phyloP scores from a whole-genome alignment of 2,329 filamentous ascomycete species.

The Calonectria hongkongensis region DNA sequence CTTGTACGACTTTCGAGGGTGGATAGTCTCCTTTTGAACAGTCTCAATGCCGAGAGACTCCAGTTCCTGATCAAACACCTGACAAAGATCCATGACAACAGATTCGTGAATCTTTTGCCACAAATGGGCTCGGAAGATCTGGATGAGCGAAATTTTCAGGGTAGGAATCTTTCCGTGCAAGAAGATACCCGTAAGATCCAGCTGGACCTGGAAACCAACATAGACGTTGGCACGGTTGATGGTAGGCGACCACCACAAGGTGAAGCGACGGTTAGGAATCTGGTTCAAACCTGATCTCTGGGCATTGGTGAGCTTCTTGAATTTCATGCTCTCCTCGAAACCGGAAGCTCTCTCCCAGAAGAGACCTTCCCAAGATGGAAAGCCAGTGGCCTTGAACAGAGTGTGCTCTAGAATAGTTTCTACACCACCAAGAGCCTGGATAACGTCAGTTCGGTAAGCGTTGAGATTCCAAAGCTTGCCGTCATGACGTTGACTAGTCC shows the following conservation, averaged over 20 bases:
- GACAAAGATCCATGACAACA: slow-evolving; percentile 98
- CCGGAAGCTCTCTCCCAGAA: slow-evolving; percentile 86
- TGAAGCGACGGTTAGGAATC: slow-evolving; percentile 98
- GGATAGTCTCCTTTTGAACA: slow-evolving; percentile 99
- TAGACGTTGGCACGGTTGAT: slow-evolving; percentile 98
- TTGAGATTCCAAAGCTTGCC: slow-evolving; percentile 99
- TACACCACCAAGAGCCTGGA: slow-evolving; percentile 95
- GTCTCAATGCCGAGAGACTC: slow-evolving; percentile 97
- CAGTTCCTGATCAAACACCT: slow-evolving; percentile 97
- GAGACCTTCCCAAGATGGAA: slow-evolving; percentile 96
- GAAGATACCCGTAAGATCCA: slow-evolving; percentile 99
- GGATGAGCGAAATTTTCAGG: slow-evolving; percentile 96
- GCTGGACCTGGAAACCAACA: slow-evolving; percentile 98
- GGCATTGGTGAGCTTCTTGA: slow-evolving; percentile 98
- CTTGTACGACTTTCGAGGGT: slow-evolving; percentile 99
- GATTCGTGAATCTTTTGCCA: slow-evolving; percentile 99
- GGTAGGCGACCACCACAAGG: slow-evolving; percentile 96
- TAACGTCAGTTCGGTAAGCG: slow-evolving; percentile 96
- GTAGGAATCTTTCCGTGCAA: slow-evolving; percentile 99
- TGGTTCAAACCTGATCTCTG: slow-evolving; percentile 98
- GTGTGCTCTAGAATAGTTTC: slow-evolving; percentile 99
- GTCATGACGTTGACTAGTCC: slow-evolving; percentile 97
- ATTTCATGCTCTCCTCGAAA: slow-evolving; percentile 87
- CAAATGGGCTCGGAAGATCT: slow-evolving; percentile 99
- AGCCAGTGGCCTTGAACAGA: slow-evolving; percentile 96